Conservation (phyloP, 805 yeast genomes). For the Cyberlindnera euphorbiae region DNA sequence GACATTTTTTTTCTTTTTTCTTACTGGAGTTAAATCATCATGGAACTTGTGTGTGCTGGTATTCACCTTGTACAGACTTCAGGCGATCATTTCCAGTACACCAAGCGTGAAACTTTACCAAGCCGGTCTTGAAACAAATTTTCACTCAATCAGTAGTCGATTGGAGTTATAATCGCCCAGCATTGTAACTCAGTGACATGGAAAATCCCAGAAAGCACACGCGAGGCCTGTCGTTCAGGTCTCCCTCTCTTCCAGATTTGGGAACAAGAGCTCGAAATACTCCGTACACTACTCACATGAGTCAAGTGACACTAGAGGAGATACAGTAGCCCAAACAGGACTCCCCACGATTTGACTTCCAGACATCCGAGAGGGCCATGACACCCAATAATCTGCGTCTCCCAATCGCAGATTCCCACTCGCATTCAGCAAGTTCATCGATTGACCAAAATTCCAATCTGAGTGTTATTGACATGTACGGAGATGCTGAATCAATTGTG, state of each 20-base stretch:
- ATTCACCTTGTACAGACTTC: too few relatives aligned
- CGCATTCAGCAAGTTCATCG: conserved; percentile 5
- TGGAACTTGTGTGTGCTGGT: too few relatives aligned
- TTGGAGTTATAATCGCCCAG: too few relatives aligned
- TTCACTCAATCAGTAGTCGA: too few relatives aligned
- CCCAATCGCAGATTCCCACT: too few relatives aligned
- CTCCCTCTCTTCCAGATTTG: conserved; percentile 11
- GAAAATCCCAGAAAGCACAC: neutral
- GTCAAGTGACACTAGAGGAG: neutral
- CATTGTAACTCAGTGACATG: conserved; percentile 1
- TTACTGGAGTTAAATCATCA: too few relatives aligned
- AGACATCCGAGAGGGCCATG: neutral
- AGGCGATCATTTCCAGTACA: too few relatives aligned
- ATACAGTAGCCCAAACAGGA: too few relatives aligned
- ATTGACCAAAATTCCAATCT: conserved; percentile 25
- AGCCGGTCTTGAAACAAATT: too few relatives aligned
- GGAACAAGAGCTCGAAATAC: conserved; percentile 2
- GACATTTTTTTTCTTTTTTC: too few relatives aligned
- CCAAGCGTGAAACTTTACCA: too few relatives aligned
- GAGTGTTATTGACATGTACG: conserved; percentile 35
- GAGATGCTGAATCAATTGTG: conserved; percentile 20
- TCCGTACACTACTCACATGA: conserved; percentile 1
- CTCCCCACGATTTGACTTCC: conserved; percentile 2
- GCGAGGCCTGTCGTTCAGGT: conserved; percentile 7
- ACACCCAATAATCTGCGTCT: too few relatives aligned